Percentiles rank a stretch among this genome's conserved stretches.
Conservation (phyloP, 139 green algal genomes). For the Tetratostichococcus sp. region DNA sequence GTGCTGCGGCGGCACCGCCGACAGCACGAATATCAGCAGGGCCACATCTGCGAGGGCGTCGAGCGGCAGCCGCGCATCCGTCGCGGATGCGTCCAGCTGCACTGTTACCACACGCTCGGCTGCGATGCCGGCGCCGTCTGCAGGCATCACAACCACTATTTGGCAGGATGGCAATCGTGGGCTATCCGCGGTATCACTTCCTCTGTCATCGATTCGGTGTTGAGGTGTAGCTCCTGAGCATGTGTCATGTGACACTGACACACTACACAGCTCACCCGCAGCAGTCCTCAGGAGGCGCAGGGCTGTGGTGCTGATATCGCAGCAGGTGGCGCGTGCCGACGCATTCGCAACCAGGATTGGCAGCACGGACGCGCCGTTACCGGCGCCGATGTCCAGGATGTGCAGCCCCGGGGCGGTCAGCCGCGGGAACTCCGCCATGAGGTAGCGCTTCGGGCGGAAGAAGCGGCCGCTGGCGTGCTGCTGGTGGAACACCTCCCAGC, state of each 20-base stretch:
- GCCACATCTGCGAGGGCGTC: not conserved
- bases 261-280: not conserved
- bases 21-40: not conserved
- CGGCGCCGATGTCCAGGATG: not conserved
- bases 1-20: not conserved
- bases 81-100: not conserved
- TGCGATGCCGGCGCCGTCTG: no score
- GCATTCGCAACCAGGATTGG: not conserved
- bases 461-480: not conserved
- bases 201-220: no score
- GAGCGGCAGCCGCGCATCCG: not conserved
- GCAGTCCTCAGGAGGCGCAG: not conserved
- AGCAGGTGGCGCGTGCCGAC: not conserved
- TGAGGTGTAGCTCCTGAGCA: no score
- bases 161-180: no score
- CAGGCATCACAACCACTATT: no score
- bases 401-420: not conserved
- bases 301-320: not conserved
- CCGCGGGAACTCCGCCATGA: not conserved
- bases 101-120: not conserved
- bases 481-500: not conserved
- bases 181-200: no score
- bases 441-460: not conserved
- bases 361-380: not conserved
- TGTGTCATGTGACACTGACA: no score